phyloP scores from a whole-genome alignment of 495 filamentous ascomycete genomes.

The Lasiosphaeria miniovina region DNA sequence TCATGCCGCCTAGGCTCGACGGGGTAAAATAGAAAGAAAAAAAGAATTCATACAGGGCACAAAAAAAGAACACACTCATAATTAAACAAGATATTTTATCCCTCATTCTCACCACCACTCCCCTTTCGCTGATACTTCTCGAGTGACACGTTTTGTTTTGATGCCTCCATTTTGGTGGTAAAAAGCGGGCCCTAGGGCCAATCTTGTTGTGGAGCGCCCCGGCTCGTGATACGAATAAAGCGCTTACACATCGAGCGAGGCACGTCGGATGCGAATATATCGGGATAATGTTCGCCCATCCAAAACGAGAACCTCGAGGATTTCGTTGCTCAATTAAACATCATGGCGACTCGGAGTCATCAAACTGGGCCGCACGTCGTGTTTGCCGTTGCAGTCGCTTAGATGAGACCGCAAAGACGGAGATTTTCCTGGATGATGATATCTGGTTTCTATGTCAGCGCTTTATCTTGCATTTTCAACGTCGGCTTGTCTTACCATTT shows the following conservation, averaged over 20 bases:
- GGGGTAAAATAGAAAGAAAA: conserved; percentile 6
- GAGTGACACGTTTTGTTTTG: conserved; percentile 21
- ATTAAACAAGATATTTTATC: conserved; percentile 42
- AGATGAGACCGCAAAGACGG: conserved; percentile 96
- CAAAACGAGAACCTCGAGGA: conserved; percentile 8
- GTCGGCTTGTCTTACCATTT: conserved; percentile 66
- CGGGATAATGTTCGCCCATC: conserved; percentile 2
- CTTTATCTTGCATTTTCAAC: neutral
- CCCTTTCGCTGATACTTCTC: conserved; percentile 19
- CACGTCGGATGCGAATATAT: neutral
- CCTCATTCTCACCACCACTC: neutral
- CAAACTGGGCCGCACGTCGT: neutral
- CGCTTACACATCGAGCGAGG: conserved; percentile 1
- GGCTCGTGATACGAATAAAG: neutral
- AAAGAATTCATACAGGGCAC: conserved; percentile 22
- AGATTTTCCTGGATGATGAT: conserved; percentile 99
- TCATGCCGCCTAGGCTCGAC: neutral
- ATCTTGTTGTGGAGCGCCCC: conserved; percentile 3
- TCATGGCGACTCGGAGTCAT: conserved; percentile 6
- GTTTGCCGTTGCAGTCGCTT: conserved; percentile 30
- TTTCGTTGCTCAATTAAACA: conserved; percentile 16
- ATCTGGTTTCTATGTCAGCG: conserved; percentile 56
- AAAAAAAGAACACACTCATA: conserved; percentile 29
- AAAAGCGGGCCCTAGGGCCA: neutral
- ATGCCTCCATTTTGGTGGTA: conserved; percentile 7